These are phyloP conservation scores for Pseudogymnoascus sp. DNA, from an alignment of 2,329 filamentous ascomycete species.

Conservation along the genomic window DNA sequence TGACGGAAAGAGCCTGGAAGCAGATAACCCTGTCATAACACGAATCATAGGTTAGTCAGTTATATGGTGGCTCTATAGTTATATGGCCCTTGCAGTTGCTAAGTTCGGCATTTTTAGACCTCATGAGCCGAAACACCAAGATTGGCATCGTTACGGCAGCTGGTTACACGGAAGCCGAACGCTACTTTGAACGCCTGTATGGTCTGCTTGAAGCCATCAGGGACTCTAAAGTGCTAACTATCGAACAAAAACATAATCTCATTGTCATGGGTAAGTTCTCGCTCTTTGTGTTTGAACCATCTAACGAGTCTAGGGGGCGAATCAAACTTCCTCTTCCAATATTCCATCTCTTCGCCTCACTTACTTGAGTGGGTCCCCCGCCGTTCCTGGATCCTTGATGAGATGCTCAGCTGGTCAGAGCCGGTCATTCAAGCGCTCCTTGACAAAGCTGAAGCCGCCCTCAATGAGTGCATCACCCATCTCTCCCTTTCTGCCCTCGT, in stretches of 20 bases:
- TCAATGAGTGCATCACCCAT: conserved; percentile 72
- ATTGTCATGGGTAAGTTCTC: conserved; percentile 62
- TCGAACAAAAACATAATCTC: conserved; percentile 65
- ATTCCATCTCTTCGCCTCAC: conserved; percentile 54
- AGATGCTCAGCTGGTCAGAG: conserved; percentile 72
- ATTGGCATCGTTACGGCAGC: conserved; percentile 96
- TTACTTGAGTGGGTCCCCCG: conserved; percentile 62
- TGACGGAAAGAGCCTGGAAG: conserved; percentile 71
- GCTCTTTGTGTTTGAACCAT: conserved; percentile 5
- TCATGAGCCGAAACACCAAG: conserved; percentile 70
- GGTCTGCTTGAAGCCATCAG: conserved; percentile 78
- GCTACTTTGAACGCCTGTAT: conserved; percentile 80
- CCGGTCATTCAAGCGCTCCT: conserved; percentile 71
- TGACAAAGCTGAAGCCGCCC: conserved; percentile 77
- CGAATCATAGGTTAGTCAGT: conserved; percentile 42
- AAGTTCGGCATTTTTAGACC: conserved; percentile 47
- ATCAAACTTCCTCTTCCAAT: conserved; percentile 89
- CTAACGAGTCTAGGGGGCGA: conserved; percentile 54
- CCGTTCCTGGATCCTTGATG: conserved; percentile 64
- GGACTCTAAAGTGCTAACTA: conserved; percentile 48
- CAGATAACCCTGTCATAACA: conserved; percentile 68
- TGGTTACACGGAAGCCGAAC: conserved; percentile 79
- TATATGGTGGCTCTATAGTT: conserved; percentile 13
- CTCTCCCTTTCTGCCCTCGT: conserved; percentile 73
- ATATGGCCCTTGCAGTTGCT: neutral